Percentiles rank a stretch among this genome's conserved stretches.
These are phyloP conservation scores for Cymodocea nodosa DNA, from an alignment of 116 monocot genomes.

Conservation along the genomic window DNA sequence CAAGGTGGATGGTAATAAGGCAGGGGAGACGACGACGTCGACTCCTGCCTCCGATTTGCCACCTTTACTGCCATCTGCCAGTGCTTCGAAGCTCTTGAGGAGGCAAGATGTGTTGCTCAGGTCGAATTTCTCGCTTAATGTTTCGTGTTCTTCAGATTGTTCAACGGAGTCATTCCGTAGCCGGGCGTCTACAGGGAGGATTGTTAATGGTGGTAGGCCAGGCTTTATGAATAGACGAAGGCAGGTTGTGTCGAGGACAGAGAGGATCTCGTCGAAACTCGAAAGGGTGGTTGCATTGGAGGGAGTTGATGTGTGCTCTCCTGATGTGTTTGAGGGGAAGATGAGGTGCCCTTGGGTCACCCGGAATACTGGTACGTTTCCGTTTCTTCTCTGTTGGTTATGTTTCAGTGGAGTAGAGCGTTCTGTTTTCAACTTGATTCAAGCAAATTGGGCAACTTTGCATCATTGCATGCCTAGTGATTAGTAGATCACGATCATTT, in stretches of 20 bases:
- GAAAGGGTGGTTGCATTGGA: constrained; percentile 19
- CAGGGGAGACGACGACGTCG: constrained; percentile 13
- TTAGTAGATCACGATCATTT: neutral
- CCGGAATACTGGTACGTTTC: constrained; percentile 42
- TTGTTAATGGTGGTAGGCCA: constrained; percentile 5
- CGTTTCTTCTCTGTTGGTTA: neutral
- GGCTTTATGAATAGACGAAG: neutral
- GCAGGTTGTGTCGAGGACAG: neutral
- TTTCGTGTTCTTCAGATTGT: constrained; percentile 90
- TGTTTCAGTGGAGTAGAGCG: neutral
- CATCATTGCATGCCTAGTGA: neutral
- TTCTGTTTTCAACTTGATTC: neutral
- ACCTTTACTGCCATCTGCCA: constrained; percentile 10
- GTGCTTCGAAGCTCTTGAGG: constrained; percentile 27
- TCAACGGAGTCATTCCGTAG: constrained; percentile 84
- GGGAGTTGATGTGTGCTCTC: constrained; percentile 1
- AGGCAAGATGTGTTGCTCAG: constrained; percentile 49
- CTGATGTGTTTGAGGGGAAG: constrained; percentile 22
- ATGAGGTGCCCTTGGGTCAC: constrained; percentile 75
- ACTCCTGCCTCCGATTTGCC: constrained; percentile 8
- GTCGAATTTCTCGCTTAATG: constrained; percentile 66
- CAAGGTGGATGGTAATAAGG: constrained; percentile 11
- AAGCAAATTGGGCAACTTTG: neutral
- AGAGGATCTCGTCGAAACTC: constrained; percentile 15
- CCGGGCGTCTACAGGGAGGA: constrained; percentile 80